Evolutionary conservation across 768 basidiomycete genomes (phyloP).

Genomic region (button mushroom (Agaricus bisporus)): DNA sequence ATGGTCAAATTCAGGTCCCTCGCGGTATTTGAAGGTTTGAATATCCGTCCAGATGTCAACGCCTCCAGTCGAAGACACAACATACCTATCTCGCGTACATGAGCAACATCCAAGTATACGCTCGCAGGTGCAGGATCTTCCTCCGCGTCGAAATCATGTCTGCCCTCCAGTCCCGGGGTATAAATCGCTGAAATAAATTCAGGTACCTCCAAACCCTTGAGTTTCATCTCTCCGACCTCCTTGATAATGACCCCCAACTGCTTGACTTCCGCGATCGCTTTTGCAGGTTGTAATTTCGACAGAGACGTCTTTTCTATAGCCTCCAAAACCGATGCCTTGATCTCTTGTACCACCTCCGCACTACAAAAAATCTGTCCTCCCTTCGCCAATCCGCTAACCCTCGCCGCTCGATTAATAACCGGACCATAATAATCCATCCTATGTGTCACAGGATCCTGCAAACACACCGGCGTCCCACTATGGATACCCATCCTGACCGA

Average conservation of each 20-base stretch:
- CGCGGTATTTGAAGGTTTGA: slow-evolving; percentile 38
- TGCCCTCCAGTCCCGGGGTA: slow-evolving; percentile 64
- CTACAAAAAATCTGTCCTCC: slow-evolving; percentile 96
- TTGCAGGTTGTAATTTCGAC: slow-evolving; percentile 47
- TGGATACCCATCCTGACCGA: slow-evolving; percentile 98
- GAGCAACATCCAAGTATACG: slow-evolving; percentile 65
- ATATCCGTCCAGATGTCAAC: slow-evolving; percentile 56
- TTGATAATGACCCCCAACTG: slow-evolving; percentile 64
- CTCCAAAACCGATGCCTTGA: slow-evolving; percentile 55
- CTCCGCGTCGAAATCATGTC: slow-evolving; percentile 47
- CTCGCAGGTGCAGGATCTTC: slow-evolving; percentile 36
- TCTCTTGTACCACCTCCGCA: slow-evolving; percentile 80
- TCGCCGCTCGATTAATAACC: slow-evolving; percentile 90
- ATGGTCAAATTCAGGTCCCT: slow-evolving; percentile 28
- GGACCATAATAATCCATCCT: slow-evolving; percentile 99
- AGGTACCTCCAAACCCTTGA: slow-evolving; percentile 92
- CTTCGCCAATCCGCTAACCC: slow-evolving; percentile 74
- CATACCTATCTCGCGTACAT: slow-evolving; percentile 67
- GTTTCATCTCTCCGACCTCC: slow-evolving; percentile 82
- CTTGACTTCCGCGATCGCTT: slow-evolving; percentile 71
- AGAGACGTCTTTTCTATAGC: slow-evolving; percentile 53
- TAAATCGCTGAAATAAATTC: slow-evolving; percentile 85
- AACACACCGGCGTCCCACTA: slow-evolving; percentile 84
- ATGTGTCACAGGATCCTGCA: slow-evolving; percentile 82
- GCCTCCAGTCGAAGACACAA: slow-evolving; percentile 79